Evolutionary conservation across 75 land plant species (phyloP), one percentile per base, ranked within the genome.

Genomic region (Cryptomeria japonica): DNA sequence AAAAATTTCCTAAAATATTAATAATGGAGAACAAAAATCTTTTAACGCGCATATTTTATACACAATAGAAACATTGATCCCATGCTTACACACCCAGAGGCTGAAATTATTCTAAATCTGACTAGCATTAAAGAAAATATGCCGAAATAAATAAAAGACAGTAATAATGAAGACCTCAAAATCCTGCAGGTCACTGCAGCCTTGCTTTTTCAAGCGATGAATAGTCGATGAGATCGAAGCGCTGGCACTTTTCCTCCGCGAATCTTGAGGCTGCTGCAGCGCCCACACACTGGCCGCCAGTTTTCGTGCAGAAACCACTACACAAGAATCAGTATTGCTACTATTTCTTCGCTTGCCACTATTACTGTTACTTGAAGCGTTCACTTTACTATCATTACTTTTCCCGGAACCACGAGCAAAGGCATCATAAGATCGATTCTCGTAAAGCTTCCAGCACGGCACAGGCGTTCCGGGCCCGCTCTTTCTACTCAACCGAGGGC

Each of bases 391-490:
- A 19, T 3, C 11, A 38, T 14, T 79, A 7, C 13, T 46, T 46
- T 31, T 46, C 84, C 84, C 44, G 28, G 28, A 41, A 9, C 82
- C 82, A 16, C 87, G 90, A 4, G 90, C 83, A 47, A 91, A 47
- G 78, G 82, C 88, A 31, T 87, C 91, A 56, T 90, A 90, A 55
- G 88, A 84, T 41, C 88, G 92, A 79, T 90, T 90, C 89, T 91
- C 88, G 68, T 91, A 90, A 34, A 91, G 85, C 89, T 91, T 91
- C 91, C 92, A 91, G 73, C 92, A 86, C 25, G 92, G 91, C 44
- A 87, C 89, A 9, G 92, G 92, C 72, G 92, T 82, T 28, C 16
- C 51, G 12, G 77, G 77, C 77, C 77, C 77, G 77, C 77, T 73
- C 37, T 34, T 73, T 32, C 37, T 9, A 73, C 77, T 11, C 77